phyloP scores from a whole-genome alignment of 2,329 filamentous ascomycete genomes.

The Ceratocystiopsis brevicomis region DNA sequence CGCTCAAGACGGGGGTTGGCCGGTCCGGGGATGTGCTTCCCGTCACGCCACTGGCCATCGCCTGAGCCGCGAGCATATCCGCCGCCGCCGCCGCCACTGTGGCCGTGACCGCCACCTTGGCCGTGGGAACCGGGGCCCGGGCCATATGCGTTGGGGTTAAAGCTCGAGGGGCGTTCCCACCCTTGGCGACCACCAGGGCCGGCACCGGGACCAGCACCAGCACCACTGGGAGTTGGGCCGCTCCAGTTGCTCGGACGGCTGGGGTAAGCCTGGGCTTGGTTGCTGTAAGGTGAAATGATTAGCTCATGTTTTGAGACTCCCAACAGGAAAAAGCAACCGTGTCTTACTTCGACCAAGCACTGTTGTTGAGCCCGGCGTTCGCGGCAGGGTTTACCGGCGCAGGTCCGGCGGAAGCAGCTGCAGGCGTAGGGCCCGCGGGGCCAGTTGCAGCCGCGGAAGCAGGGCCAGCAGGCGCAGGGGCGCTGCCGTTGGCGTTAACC shows the following conservation, averaged over 20 bases:
- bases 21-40: constrained; percentile 86
- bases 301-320: too few species aligned
- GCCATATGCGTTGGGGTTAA: constrained; percentile 45
- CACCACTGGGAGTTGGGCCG: too few species aligned
- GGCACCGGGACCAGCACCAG: too few species aligned
- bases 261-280: constrained; percentile 27
- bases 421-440: constrained; percentile 9
- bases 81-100: constrained; percentile 25
- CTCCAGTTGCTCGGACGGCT: constrained; percentile 11
- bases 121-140: constrained; percentile 21
- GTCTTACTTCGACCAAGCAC: constrained; percentile 43
- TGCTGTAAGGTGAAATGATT: constrained; percentile 14
- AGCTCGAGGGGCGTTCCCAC: constrained; percentile 19
- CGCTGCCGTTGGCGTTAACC: constrained; percentile 18
- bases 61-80: constrained; percentile 60
- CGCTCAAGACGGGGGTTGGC: constrained; percentile 79
- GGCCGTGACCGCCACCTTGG: too few species aligned
- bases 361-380: constrained; percentile 37
- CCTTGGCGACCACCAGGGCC: constrained; percentile 8
- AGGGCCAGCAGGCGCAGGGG: constrained; percentile 5
- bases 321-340: constrained; percentile 5
- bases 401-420: constrained; percentile 1
- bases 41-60: constrained; percentile 90
- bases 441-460: not conserved
- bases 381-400: constrained; percentile 7